These are phyloP conservation scores for Fusarium guadeloupense DNA, from an alignment of 2,329 filamentous ascomycete species.

Conservation along the genomic window DNA sequence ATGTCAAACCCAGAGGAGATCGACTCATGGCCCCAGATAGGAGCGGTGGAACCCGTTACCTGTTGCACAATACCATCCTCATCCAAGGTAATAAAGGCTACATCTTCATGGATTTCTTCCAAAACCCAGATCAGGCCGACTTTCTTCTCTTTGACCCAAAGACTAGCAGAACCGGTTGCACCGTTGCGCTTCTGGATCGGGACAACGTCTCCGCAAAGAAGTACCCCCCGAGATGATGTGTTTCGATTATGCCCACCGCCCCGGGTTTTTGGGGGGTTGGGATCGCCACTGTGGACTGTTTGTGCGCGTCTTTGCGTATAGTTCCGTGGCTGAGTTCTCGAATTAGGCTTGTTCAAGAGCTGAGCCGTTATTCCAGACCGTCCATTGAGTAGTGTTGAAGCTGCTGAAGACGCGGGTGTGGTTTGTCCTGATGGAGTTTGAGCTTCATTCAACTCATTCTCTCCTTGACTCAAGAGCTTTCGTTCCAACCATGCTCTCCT, in stretches of 20 bases:
- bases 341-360: slow-evolving; percentile 83
- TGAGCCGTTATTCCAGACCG: slow-evolving; percentile 83
- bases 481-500: slow-evolving; percentile 88
- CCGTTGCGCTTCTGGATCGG: slow-evolving; percentile 97
- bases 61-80: slow-evolving; percentile 78
- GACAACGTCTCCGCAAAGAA: slow-evolving; percentile 97
- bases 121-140: slow-evolving; percentile 96
- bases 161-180: slow-evolving; percentile 86
- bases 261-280: slow-evolving; percentile 63
- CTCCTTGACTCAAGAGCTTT: slow-evolving; percentile 71
- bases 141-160: slow-evolving; percentile 98
- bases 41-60: slow-evolving; percentile 77
- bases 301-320: slow-evolving; percentile 67
- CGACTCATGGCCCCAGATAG: slow-evolving; percentile 83
- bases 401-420: slow-evolving; percentile 53
- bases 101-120: slow-evolving; percentile 96
- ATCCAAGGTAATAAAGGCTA: slow-evolving; percentile 79
- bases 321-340: slow-evolving; percentile 64
- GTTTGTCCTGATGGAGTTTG: slow-evolving; percentile 48
- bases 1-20: slow-evolving; percentile 76
- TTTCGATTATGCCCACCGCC: slow-evolving; percentile 70
- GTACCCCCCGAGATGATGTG: slow-evolving; percentile 84
- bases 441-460: slow-evolving; percentile 46
- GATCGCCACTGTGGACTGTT: slow-evolving; percentile 67
- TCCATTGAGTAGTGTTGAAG: slow-evolving; percentile 71